phyloP scores from a whole-genome alignment of 306 rosid genomes.

The Luffa aegyptiaca region DNA sequence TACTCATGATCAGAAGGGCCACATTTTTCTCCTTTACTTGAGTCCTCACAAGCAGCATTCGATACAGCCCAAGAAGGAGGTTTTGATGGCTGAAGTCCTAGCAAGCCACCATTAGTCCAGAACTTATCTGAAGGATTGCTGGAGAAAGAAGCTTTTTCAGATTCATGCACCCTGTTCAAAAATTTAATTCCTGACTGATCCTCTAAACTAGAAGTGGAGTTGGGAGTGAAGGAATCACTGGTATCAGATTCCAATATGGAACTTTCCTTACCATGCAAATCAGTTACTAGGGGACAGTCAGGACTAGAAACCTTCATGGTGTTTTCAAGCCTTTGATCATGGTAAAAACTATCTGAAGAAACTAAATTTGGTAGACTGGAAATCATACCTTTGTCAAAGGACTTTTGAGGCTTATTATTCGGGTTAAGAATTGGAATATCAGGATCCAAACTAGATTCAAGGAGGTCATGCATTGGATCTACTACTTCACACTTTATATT shows the following conservation, averaged over 20 bases:
- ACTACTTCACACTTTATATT: conserved; percentile 19
- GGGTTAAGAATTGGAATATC: conserved; percentile 30
- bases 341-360: conserved; percentile 11
- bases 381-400: conserved; percentile 21
- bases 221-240: conserved; percentile 20
- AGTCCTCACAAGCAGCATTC: conserved; percentile 30
- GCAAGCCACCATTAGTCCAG: conserved; percentile 96
- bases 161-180: conserved; percentile 20
- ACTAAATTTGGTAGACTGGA: conserved; percentile 15
- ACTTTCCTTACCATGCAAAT: conserved; percentile 15
- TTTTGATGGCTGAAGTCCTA: conserved; percentile 96
- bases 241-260: conserved; percentile 26
- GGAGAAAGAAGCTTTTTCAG: conserved; percentile 38
- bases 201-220: conserved; percentile 22
- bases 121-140: conserved; percentile 44
- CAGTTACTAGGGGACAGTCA: conserved; percentile 20
- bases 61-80: conserved; percentile 65
- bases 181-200: conserved; percentile 26
- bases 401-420: conserved; percentile 23
- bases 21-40: conserved; percentile 22
- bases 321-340: conserved; percentile 24
- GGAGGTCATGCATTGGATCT: conserved; percentile 27
- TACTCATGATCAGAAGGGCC: conserved; percentile 20
- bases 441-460: conserved; percentile 23
- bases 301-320: conserved; percentile 18